Evolutionary conservation across 495 filamentous ascomycete species (phyloP).

Genomic region (Podospora australis): DNA sequence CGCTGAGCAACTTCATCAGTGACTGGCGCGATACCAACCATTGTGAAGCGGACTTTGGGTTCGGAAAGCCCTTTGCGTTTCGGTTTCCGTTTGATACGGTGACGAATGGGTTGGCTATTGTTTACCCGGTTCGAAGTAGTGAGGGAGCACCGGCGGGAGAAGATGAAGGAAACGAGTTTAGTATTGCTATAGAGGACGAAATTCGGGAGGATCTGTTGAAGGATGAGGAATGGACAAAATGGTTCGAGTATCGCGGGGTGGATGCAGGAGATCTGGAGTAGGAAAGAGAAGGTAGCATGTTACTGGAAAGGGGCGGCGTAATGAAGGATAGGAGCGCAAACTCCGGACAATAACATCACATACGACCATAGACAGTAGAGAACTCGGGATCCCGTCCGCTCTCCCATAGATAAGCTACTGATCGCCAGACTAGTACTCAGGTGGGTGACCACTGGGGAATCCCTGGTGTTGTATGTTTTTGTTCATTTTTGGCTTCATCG

Average conservation of each 20-base stretch:
- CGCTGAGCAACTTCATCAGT: slow-evolving; percentile 22
- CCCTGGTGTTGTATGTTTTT: too few species aligned
- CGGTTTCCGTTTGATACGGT: slow-evolving; percentile 24
- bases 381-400: too few species aligned
- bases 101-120: slow-evolving; percentile 21
- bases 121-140: slow-evolving; percentile 23
- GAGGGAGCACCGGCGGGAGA: slow-evolving; percentile 24
- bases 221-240: slow-evolving; percentile 34
- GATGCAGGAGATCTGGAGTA: background rate
- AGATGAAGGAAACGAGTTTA: slow-evolving; percentile 41
- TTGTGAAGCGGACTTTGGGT: slow-evolving; percentile 26
- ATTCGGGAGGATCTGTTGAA: slow-evolving; percentile 27
- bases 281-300: background rate
- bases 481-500: too few species aligned
- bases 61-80: slow-evolving; percentile 21
- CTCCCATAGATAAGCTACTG: too few species aligned
- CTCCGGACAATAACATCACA: too few species aligned
- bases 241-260: slow-evolving; percentile 38
- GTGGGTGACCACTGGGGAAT: too few species aligned
- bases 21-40: slow-evolving; percentile 27
- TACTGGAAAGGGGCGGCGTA: too few species aligned
- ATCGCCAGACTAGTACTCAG: too few species aligned
- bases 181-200: slow-evolving; percentile 34
- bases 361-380: too few species aligned
- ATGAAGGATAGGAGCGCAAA: too few species aligned